These are phyloP conservation scores for Podospora fimiseda DNA, from an alignment of 495 filamentous ascomycete genomes.

Conservation along the genomic window DNA sequence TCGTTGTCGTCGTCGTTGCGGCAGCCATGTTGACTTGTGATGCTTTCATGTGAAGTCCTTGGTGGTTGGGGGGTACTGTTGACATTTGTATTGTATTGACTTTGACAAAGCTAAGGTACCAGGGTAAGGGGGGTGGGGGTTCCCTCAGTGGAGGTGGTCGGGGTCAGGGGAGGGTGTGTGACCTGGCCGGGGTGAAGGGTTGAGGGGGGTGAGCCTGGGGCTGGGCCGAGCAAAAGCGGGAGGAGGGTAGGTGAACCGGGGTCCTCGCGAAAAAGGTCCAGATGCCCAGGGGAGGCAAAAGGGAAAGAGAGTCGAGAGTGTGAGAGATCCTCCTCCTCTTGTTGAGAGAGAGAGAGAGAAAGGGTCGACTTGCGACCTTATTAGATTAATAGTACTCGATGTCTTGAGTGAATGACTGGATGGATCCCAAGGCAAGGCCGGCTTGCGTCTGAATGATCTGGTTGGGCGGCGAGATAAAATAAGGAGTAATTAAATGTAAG, in stretches of 20 bases:
- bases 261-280: constrained; percentile 34
- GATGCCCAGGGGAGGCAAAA: constrained; percentile 22
- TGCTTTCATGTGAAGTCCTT: constrained; percentile 44
- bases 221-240: constrained; percentile 43
- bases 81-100: constrained; percentile 54
- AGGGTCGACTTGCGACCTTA: constrained; percentile 34
- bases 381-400: constrained; percentile 36
- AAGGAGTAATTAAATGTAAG: constrained; percentile 34
- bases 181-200: constrained; percentile 11
- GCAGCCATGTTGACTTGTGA: constrained; percentile 52
- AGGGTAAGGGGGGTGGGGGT: constrained; percentile 28
- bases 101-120: too few relatives aligned
- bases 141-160: constrained; percentile 25
- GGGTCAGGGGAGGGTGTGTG: constrained; percentile 20
- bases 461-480: constrained; percentile 31
- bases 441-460: constrained; percentile 37
- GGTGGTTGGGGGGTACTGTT: constrained; percentile 51
- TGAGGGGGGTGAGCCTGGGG: constrained; percentile 26
- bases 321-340: constrained; percentile 13
- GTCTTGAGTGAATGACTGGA: constrained; percentile 44
- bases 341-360: too few relatives aligned
- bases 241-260: constrained; percentile 35
- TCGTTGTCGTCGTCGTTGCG: constrained; percentile 29
- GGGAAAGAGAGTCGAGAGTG: constrained; percentile 13
- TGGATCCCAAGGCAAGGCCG: constrained; percentile 46